These are phyloP conservation scores for Neostapfia colusana DNA, from an alignment of 176 grass and related monocot genomes.

Conservation along the genomic window DNA sequence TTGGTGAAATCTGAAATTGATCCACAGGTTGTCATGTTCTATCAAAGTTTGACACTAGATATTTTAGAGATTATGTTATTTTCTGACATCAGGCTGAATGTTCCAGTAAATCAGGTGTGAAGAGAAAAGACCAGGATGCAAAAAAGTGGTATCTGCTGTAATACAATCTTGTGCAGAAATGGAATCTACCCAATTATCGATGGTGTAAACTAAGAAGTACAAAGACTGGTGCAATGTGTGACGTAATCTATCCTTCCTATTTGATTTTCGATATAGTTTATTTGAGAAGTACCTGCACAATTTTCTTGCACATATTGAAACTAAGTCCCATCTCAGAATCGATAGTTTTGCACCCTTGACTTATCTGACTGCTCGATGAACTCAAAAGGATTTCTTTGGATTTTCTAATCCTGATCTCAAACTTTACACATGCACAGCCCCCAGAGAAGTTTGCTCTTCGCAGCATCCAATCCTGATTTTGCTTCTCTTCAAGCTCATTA, in stretches of 20 bases:
- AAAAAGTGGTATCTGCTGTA: neutral
- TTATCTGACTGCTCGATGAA: slow-evolving; percentile 30
- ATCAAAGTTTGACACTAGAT: neutral
- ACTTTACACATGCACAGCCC: slow-evolving; percentile 75
- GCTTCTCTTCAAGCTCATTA: slow-evolving; percentile 57
- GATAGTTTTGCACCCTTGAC: slow-evolving; percentile 36
- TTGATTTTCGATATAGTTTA: neutral
- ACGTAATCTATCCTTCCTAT: slow-evolving; percentile 6
- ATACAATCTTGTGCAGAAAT: slow-evolving; percentile 1
- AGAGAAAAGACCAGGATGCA: neutral
- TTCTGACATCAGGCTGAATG: neutral
- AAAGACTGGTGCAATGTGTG: neutral
- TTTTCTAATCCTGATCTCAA: slow-evolving; percentile 66
- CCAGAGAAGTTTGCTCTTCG: slow-evolving; percentile 72
- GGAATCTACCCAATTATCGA: neutral
- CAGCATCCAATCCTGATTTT: slow-evolving; percentile 66
- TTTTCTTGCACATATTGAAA: slow-evolving; percentile 85
- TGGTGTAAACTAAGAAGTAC: neutral
- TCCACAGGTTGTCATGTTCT: neutral
- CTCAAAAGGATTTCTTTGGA: slow-evolving; percentile 26
- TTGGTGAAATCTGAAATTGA: neutral
- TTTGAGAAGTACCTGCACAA: slow-evolving; percentile 83
- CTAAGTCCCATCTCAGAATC: slow-evolving; percentile 77
- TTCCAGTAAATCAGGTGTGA: neutral
- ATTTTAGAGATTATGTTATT: neutral